Evolutionary conservation across 1,284 basidiomycete genomes (phyloP).

Genomic region (Rhodotorula sp.): DNA sequence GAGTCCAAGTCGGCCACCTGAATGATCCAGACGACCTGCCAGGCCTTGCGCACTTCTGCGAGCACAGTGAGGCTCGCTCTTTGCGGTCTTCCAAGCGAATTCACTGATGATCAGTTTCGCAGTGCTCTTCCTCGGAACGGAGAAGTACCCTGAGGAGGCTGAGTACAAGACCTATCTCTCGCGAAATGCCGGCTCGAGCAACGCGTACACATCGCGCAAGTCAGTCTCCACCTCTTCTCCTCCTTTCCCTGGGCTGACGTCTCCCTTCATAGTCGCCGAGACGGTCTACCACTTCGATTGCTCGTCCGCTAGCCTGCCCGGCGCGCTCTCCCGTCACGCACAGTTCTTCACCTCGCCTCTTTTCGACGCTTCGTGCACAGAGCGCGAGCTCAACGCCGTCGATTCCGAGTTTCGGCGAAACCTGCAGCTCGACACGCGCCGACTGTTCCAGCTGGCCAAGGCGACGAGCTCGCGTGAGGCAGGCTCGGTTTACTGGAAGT

Average conservation of each 20-base stretch:
- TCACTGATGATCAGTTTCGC: slow-evolving; percentile 1
- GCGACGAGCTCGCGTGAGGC: slow-evolving; percentile 47
- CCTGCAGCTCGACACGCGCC: slow-evolving; percentile 68
- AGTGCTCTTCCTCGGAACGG: slow-evolving; percentile 72
- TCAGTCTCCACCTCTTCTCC: too few relatives aligned
- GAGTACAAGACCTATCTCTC: slow-evolving; percentile 85
- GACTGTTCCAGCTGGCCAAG: slow-evolving; percentile 92
- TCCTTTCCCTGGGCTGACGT: not conserved
- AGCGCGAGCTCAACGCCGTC: slow-evolving; percentile 92
- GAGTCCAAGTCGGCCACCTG: slow-evolving; percentile 92
- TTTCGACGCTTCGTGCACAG: slow-evolving; percentile 81
- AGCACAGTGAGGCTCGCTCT: slow-evolving; percentile 57
- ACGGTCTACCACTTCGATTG: slow-evolving; percentile 94
- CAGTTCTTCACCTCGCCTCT: slow-evolving; percentile 92
- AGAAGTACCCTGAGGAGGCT: slow-evolving; percentile 75
- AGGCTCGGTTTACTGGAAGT: slow-evolving; percentile 28
- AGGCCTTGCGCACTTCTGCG: slow-evolving; percentile 80
- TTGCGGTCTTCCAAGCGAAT: not conserved
- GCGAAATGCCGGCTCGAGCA: slow-evolving; percentile 82
- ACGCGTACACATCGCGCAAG: slow-evolving; percentile 64
- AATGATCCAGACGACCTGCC: slow-evolving; percentile 87
- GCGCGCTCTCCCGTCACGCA: slow-evolving; percentile 84
- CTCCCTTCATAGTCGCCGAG: slow-evolving; percentile 60
- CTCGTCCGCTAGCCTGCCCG: slow-evolving; percentile 70
- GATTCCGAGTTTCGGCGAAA: slow-evolving; percentile 99